Evolutionary conservation across 2,329 filamentous ascomycete species (phyloP).

Genomic region (Boeremia exigua): DNA sequence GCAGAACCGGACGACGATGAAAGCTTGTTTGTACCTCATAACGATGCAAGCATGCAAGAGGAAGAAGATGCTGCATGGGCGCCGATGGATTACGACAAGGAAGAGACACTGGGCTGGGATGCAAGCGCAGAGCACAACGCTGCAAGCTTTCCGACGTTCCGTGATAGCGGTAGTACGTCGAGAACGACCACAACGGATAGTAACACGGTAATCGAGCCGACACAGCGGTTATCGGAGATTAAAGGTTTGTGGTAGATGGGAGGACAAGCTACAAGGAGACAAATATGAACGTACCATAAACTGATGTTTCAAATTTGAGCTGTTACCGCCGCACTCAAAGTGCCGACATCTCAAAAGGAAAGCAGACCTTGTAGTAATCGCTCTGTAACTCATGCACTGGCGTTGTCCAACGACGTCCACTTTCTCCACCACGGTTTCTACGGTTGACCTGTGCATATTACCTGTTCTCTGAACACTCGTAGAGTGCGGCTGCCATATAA

Average conservation of each 20-base stretch:
- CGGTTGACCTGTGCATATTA: no score
- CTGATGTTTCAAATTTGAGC: not conserved
- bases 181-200: slow-evolving; percentile 34
- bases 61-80: slow-evolving; percentile 75
- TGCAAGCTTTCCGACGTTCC: slow-evolving; percentile 52
- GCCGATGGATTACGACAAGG: slow-evolving; percentile 69
- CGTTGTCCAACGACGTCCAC: no score
- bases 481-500: no score
- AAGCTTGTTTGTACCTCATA: slow-evolving; percentile 72
- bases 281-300: not conserved
- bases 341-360: no score
- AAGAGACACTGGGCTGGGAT: slow-evolving; percentile 76
- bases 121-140: slow-evolving; percentile 62
- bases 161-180: slow-evolving; percentile 47
- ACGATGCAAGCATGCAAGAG: slow-evolving; percentile 59
- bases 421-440: no score
- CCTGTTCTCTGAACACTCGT: no score
- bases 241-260: slow-evolving; percentile 42
- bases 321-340: not conserved
- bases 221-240: slow-evolving; percentile 72
- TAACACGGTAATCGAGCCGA: slow-evolving; percentile 66
- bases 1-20: slow-evolving; percentile 64
- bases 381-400: no score
- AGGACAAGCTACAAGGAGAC: not conserved
- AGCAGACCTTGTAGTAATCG: no score